phyloP scores from a whole-genome alignment of 2,329 filamentous ascomycete species.

The Tetracladium maxilliforme region DNA sequence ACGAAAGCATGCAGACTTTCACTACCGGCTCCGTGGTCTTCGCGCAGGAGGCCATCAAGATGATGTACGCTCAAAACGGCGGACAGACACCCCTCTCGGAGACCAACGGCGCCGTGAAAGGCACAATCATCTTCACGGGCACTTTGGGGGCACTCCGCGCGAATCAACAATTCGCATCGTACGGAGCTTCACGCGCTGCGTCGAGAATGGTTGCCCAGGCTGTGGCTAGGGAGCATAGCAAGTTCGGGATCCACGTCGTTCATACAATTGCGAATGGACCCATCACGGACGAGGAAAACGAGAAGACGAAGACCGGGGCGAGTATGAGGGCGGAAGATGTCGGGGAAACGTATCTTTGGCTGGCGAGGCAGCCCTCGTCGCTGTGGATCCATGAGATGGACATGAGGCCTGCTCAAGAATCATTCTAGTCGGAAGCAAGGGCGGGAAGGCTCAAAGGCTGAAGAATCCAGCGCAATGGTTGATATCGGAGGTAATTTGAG shows the following conservation, averaged over 20 bases:
- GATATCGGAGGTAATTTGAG: no score
- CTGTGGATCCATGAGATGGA: slow-evolving; percentile 37
- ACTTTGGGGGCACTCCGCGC: slow-evolving; percentile 36
- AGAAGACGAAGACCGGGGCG: slow-evolving; percentile 28
- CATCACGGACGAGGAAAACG: slow-evolving; percentile 33
- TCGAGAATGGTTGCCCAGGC: slow-evolving; percentile 39
- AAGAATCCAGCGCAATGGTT: no score
- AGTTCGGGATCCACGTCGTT: slow-evolving; percentile 40
- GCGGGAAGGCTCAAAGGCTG: background rate
- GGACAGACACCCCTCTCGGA: slow-evolving; percentile 25
- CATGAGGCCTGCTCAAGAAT: slow-evolving; percentile 31
- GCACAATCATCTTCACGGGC: slow-evolving; percentile 40
- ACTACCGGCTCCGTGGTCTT: slow-evolving; percentile 41
- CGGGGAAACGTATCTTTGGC: slow-evolving; percentile 37
- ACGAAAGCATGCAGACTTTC: slow-evolving; percentile 30
- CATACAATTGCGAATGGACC: slow-evolving; percentile 41
- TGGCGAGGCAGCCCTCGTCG: slow-evolving; percentile 24
- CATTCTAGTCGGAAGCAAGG: slow-evolving; percentile 14
- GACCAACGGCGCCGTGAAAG: slow-evolving; percentile 32
- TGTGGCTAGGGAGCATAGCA: slow-evolving; percentile 38
- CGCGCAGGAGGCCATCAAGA: slow-evolving; percentile 32
- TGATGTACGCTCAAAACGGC: slow-evolving; percentile 35
- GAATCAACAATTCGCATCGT: slow-evolving; percentile 36
- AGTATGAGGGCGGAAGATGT: slow-evolving; percentile 43
- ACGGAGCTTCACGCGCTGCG: slow-evolving; percentile 34